Evolutionary conservation across 2,329 filamentous ascomycete genomes (phyloP).

Genomic region (Botrytis byssoidea): DNA sequence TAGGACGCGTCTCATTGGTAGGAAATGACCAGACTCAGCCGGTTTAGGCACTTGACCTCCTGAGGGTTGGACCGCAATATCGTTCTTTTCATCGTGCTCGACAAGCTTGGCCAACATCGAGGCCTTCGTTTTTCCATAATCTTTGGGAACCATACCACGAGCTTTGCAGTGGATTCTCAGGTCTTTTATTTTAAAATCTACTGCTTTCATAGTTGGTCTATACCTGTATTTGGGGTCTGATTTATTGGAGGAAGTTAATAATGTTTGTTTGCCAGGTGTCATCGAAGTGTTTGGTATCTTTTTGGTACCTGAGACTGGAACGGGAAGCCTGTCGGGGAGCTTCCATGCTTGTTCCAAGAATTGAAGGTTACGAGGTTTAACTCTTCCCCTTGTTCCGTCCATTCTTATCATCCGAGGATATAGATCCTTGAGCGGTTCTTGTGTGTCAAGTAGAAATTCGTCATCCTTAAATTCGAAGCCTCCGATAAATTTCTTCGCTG

Average conservation of each 20-base stretch:
- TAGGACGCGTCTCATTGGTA: neutral
- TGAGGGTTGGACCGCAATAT: too few species aligned
- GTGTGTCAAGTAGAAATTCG: neutral
- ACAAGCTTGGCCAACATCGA: neutral
- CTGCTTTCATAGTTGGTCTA: neutral
- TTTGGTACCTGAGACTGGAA: neutral
- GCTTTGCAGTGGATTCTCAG: neutral
- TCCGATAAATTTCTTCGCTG: neutral
- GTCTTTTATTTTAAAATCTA: neutral
- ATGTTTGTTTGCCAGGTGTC: neutral
- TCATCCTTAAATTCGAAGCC: neutral
- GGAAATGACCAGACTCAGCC: neutral
- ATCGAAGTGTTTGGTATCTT: accelerated
- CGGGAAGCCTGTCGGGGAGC: neutral
- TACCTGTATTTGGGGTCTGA: neutral
- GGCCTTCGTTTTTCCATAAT: neutral
- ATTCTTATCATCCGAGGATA: neutral
- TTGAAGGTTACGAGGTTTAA: constrained; percentile 8
- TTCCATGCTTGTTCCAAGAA: neutral
- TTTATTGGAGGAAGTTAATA: neutral
- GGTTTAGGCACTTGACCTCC: accelerated
- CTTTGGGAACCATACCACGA: neutral
- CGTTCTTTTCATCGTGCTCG: neutral
- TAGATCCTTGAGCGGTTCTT: neutral
- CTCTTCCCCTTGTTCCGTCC: constrained; percentile 1